Percentiles rank a stretch among this genome's conserved stretches.
Conservation (phyloP, 2,329 filamentous ascomycete genomes). For the Aspergillus fructus region DNA sequence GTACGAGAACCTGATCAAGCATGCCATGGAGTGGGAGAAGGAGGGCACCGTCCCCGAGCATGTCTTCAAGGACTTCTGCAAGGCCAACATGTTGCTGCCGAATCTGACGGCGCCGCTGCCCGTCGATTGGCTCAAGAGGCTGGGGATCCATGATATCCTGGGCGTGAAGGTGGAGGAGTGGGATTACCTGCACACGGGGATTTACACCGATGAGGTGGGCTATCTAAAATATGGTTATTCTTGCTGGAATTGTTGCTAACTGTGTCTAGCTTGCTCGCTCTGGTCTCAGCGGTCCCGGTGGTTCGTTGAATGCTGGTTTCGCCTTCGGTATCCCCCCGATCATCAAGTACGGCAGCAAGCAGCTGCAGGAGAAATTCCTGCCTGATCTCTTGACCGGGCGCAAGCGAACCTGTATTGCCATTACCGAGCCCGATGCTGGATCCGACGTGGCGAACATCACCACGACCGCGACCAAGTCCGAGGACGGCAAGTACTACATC, state of each 20-base stretch:
- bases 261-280: constrained; percentile 57
- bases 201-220: constrained; percentile 65
- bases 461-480: constrained; percentile 63
- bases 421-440: constrained; percentile 74
- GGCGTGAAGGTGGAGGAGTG: constrained; percentile 71
- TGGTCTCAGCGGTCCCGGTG: constrained; percentile 63
- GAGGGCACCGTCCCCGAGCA: constrained; percentile 62
- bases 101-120: constrained; percentile 68
- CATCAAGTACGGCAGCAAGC: constrained; percentile 64
- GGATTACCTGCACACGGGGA: constrained; percentile 68
- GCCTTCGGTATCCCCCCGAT: constrained; percentile 72
- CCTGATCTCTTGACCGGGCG: constrained; percentile 66
- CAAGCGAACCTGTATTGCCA: constrained; percentile 71
- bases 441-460: constrained; percentile 72
- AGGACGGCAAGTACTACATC: constrained; percentile 66
- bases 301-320: constrained; percentile 68
- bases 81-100: constrained; percentile 69
- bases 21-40: constrained; percentile 70
- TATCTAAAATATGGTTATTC: neutral
- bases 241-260: neutral
- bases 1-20: constrained; percentile 59
- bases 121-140: constrained; percentile 63
- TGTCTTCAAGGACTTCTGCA: constrained; percentile 64
- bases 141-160: constrained; percentile 66
- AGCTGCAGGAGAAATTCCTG: constrained; percentile 64